Percentiles rank a stretch among this genome's conserved stretches.
phyloP scores from a whole-genome alignment of 2,329 filamentous ascomycete genomes.

The Alternaria hordeiaustralica region DNA sequence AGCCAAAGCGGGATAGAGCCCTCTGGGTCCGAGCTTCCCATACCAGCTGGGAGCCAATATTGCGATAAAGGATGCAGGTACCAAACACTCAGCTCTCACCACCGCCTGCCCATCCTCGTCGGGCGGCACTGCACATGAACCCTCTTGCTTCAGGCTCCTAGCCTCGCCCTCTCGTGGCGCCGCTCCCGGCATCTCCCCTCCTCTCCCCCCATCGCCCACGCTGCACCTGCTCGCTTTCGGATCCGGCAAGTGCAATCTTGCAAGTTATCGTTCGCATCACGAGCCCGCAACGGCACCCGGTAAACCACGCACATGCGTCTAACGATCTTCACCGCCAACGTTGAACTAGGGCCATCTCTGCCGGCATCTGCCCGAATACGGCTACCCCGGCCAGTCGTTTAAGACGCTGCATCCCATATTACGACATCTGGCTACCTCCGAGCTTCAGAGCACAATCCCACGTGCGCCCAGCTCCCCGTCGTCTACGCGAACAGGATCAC shows the following conservation, averaged over 20 bases:
- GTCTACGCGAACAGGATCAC: slow-evolving; percentile 12
- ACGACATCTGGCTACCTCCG: slow-evolving; percentile 8
- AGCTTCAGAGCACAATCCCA: slow-evolving; percentile 11
- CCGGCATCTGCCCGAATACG: slow-evolving; percentile 11
- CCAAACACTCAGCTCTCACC: not conserved
- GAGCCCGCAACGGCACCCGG: slow-evolving; percentile 2
- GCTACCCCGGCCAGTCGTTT: slow-evolving; percentile 12
- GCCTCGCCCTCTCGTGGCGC: not conserved
- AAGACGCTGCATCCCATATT: slow-evolving; percentile 6
- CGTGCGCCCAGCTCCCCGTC: slow-evolving; percentile 6
- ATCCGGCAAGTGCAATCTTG: slow-evolving; percentile 23
- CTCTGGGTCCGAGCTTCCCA: slow-evolving; percentile 6
- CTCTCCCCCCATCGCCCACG: not conserved
- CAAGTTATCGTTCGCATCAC: slow-evolving; percentile 13
- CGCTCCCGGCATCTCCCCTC: not conserved
- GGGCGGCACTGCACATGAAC: not conserved
- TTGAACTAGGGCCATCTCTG: slow-evolving; percentile 4
- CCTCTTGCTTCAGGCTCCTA: not conserved
- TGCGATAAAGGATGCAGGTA: slow-evolving; percentile 19
- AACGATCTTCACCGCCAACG: slow-evolving; percentile 18
- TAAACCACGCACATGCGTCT: slow-evolving; percentile 12
- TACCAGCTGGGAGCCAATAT: slow-evolving; percentile 17
- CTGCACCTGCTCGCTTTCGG: not conserved
- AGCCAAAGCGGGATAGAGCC: slow-evolving; percentile 13
- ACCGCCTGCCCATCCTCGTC: not conserved